These are phyloP conservation scores for Penicillium sp. DNA, from an alignment of 2,329 filamentous ascomycete genomes.

Conservation along the genomic window DNA sequence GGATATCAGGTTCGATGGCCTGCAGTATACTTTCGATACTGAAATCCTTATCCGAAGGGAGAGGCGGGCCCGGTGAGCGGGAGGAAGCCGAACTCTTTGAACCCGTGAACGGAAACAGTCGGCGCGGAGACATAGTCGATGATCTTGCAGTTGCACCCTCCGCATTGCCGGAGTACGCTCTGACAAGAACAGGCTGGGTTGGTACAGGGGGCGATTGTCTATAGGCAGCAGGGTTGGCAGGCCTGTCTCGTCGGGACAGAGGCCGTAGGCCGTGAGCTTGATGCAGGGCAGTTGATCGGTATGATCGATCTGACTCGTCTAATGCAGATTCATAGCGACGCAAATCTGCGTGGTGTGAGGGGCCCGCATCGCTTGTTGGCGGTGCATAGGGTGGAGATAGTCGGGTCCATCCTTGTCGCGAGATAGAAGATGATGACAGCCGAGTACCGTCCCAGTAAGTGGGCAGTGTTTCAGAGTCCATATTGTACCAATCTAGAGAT, in stretches of 20 bases:
- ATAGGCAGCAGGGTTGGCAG: slow-evolving; percentile 21
- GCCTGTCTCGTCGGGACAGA: slow-evolving; percentile 27
- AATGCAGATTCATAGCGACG: slow-evolving; percentile 27
- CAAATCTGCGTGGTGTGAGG: slow-evolving; percentile 24
- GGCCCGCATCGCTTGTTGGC: slow-evolving; percentile 19
- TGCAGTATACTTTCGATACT: slow-evolving; percentile 57
- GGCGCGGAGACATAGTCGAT: slow-evolving; percentile 35
- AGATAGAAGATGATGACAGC: slow-evolving; percentile 30
- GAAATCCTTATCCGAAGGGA: slow-evolving; percentile 55
- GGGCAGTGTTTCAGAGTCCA: slow-evolving; percentile 35
- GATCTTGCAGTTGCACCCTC: slow-evolving; percentile 27
- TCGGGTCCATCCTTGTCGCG: slow-evolving; percentile 34
- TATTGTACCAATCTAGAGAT: slow-evolving; percentile 20
- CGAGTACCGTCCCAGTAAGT: slow-evolving; percentile 28
- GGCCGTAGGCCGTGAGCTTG: slow-evolving; percentile 33
- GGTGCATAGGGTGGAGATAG: slow-evolving; percentile 26
- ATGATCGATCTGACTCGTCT: slow-evolving; percentile 33
- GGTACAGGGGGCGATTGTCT: slow-evolving; percentile 29
- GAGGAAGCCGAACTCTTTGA: slow-evolving; percentile 18
- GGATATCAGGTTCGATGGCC: slow-evolving; percentile 60
- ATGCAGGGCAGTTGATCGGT: slow-evolving; percentile 33
- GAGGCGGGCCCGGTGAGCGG: slow-evolving; percentile 27
- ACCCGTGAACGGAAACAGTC: slow-evolving; percentile 31
- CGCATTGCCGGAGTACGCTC: slow-evolving; percentile 43
- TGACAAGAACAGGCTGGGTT: slow-evolving; percentile 46